A percentile compares a stretch with the other conserved stretches of the same genome.
phyloP scores from a whole-genome alignment of 768 basidiomycete species.

The Clitopilus hobsonii region DNA sequence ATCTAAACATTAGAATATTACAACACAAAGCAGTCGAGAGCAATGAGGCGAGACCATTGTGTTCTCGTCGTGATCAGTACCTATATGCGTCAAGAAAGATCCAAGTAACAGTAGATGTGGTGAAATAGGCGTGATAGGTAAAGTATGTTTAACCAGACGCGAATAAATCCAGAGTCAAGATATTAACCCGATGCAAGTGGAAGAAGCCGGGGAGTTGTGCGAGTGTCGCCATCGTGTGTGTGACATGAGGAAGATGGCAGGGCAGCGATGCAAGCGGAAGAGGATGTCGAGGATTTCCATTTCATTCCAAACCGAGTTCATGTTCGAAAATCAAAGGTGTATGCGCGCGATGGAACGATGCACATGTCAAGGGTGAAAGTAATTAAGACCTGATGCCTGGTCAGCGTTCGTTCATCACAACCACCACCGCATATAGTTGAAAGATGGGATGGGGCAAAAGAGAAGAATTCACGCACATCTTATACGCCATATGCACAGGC shows the following conservation, averaged over 20 bases:
- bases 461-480: conserved; percentile 65
- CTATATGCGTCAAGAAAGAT: neutral
- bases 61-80: neutral
- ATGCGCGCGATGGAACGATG: neutral
- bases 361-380: conserved; percentile 12
- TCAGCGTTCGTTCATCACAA: conserved; percentile 58
- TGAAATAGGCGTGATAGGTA: neutral
- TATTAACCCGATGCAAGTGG: too few species aligned
- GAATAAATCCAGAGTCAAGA: too few species aligned
- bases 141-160: too few species aligned
- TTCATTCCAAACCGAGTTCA: neutral
- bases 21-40: neutral
- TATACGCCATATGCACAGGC: conserved; percentile 54
- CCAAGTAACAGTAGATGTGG: too few species aligned
- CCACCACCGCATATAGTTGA: conserved; percentile 14
- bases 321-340: neutral
- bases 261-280: too few species aligned
- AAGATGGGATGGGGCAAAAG: conserved; percentile 6
- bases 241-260: too few species aligned
- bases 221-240: neutral
- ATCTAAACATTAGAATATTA: neutral
- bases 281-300: neutral
- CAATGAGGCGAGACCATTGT: neutral
- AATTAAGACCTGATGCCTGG: conserved; percentile 73
- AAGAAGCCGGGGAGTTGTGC: too few species aligned